phyloP scores from a whole-genome alignment of 2,329 filamentous ascomycete species.

The Penicillium sp. region DNA sequence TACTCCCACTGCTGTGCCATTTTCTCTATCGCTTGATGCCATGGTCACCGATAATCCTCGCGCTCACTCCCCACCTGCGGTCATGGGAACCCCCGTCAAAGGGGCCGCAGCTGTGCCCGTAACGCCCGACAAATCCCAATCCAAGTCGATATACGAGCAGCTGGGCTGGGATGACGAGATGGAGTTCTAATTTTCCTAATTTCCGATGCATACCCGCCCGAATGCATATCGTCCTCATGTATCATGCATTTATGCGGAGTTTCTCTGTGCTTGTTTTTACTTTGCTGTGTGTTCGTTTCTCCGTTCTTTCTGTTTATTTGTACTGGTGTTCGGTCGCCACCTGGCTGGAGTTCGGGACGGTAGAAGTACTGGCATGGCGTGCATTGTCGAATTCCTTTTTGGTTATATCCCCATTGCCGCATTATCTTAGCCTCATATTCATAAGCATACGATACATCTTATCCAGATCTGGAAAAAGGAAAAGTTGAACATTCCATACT shows the following conservation, averaged over 20 bases:
- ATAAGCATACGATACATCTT: neutral
- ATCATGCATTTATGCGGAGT: neutral
- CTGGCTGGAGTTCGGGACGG: neutral
- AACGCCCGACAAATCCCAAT: slow-evolving; percentile 33
- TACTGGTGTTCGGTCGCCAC: neutral
- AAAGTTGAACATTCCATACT: neutral
- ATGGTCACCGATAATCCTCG: slow-evolving; percentile 3
- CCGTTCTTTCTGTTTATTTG: neutral
- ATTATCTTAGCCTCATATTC: slow-evolving; percentile 1
- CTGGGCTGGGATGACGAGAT: slow-evolving; percentile 44
- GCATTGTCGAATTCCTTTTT: neutral
- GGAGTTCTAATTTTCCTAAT: slow-evolving; percentile 14
- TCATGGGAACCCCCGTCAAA: slow-evolving; percentile 35
- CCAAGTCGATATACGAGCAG: slow-evolving; percentile 42
- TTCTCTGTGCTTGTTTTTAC: neutral
- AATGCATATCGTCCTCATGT: neutral
- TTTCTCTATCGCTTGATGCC: slow-evolving; percentile 2
- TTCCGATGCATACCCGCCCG: neutral
- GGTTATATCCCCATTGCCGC: slow-evolving; percentile 4
- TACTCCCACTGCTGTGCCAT: slow-evolving; percentile 9
- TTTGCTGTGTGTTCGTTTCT: neutral
- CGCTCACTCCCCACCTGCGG: slow-evolving; percentile 13
- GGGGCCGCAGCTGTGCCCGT: slow-evolving; percentile 23
- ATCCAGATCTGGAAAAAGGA: neutral
- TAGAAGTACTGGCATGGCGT: slow-evolving; percentile 1